phyloP scores from a whole-genome alignment of 345 rosid species.

The Populus alba region DNA sequence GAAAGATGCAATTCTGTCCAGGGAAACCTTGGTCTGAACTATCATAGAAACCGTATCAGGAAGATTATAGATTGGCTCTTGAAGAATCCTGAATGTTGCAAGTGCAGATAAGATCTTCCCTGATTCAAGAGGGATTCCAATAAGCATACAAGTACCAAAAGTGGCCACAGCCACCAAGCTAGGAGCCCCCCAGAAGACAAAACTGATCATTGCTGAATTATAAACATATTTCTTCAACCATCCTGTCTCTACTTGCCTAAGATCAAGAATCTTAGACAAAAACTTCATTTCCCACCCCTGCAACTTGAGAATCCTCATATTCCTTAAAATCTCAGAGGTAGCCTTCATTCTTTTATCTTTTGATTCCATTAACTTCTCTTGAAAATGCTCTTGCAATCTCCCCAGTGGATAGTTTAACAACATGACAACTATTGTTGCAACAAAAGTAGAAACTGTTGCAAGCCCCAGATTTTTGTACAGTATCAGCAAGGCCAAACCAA shows the following conservation, averaged over 20 bases:
- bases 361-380: conserved; percentile 32
- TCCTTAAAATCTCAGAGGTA: conserved; percentile 28
- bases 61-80: conserved; percentile 28
- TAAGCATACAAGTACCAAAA: conserved; percentile 33
- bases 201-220: conserved; percentile 9
- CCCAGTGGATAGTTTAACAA: conserved; percentile 28
- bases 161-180: conserved; percentile 26
- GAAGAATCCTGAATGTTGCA: conserved; percentile 36
- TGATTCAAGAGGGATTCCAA: conserved; percentile 28
- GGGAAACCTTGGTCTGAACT: conserved; percentile 36
- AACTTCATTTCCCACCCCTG: conserved; percentile 46
- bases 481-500: conserved; percentile 28
- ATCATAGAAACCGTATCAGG: conserved; percentile 34
- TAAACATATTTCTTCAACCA: conserved; percentile 36
- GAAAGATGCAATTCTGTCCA: conserved; percentile 32
- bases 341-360: conserved; percentile 38
- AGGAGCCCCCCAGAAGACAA: conserved; percentile 29
- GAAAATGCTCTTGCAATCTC: conserved; percentile 25
- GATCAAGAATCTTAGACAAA: conserved; percentile 30
- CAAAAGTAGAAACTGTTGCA: conserved; percentile 18
- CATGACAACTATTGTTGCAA: conserved; percentile 28
- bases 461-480: conserved; percentile 32
- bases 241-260: conserved; percentile 23
- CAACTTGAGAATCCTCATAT: conserved; percentile 39
- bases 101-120: conserved; percentile 40